Conservation (phyloP, 306 rosid species). For the Sicyos baderoa region DNA sequence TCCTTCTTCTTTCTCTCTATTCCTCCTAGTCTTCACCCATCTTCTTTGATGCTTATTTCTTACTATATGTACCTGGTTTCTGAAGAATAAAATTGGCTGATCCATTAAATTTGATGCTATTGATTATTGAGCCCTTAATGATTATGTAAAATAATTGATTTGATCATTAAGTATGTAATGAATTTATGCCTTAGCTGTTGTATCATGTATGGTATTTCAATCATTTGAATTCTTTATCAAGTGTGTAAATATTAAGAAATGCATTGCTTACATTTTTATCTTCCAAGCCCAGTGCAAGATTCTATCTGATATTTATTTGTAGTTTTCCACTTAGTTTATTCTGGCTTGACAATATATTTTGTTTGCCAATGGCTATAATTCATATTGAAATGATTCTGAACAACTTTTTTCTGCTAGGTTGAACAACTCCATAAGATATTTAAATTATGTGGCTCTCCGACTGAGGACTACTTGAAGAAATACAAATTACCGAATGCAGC, state of each 20-base stretch:
- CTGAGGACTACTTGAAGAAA: constrained; percentile 83
- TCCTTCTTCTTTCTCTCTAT: constrained; percentile 10
- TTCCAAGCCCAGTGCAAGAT: not conserved
- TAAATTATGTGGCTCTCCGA: constrained; percentile 92
- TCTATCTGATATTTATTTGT: not conserved
- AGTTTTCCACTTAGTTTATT: not conserved
- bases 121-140: not conserved
- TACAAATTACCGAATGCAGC: constrained; percentile 78
- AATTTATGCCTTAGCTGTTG: not conserved
- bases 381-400: not conserved
- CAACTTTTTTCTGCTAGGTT: constrained; percentile 43
- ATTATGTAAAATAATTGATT: constrained; percentile 7
- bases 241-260: no score
- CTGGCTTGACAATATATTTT: not conserved
- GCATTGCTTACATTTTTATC: not conserved
- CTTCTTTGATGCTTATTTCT: not conserved
- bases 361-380: not conserved
- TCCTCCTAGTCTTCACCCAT: constrained; percentile 15
- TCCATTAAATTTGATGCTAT: not conserved
- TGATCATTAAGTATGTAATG: not conserved
- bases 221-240: not conserved
- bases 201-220: not conserved
- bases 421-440: constrained; percentile 97
- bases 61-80: not conserved
- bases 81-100: not conserved